Conservation (phyloP, 495 filamentous ascomycete species). For the Letharia columbiana region DNA sequence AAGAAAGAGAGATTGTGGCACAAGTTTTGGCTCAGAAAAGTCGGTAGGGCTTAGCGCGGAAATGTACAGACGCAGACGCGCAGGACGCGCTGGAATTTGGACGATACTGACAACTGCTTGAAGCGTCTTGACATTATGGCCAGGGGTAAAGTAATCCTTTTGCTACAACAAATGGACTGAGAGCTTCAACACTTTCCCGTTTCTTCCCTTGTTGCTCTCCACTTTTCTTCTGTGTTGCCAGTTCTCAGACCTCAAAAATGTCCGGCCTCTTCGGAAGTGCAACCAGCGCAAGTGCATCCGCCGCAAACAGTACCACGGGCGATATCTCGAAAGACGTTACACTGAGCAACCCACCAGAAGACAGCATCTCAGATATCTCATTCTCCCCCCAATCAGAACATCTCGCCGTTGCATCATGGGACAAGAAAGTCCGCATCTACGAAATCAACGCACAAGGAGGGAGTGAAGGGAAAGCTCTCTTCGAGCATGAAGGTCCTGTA, state of each 20-base stretch:
- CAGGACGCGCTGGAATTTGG: not conserved
- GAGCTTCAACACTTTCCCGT: not conserved
- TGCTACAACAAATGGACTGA: conserved; percentile 1
- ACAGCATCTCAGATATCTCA: conserved; percentile 74
- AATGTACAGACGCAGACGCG: conserved; percentile 9
- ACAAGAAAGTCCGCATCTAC: conserved; percentile 89
- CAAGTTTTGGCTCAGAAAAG: not conserved
- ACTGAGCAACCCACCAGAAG: conserved; percentile 66
- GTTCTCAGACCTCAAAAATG: conserved; percentile 37
- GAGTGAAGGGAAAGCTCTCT: conserved; percentile 68
- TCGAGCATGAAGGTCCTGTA: conserved; percentile 69
- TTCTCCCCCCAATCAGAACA: conserved; percentile 74
- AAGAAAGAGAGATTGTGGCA: not conserved
- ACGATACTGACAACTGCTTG: not conserved
- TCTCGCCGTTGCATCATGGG: conserved; percentile 83
- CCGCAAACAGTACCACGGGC: conserved; percentile 64
- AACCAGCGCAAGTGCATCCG: conserved; percentile 36
- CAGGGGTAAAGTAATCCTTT: not conserved
- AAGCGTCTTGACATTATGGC: not conserved
- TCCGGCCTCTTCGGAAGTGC: conserved; percentile 58
- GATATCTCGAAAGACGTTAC: conserved; percentile 85
- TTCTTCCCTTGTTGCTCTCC: not conserved
- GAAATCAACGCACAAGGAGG: conserved; percentile 64
- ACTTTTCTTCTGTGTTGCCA: not conserved
- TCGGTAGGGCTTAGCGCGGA: conserved; percentile 8